Conservation (phyloP, 1,284 basidiomycete species). For the Termitomyces sp. region DNA sequence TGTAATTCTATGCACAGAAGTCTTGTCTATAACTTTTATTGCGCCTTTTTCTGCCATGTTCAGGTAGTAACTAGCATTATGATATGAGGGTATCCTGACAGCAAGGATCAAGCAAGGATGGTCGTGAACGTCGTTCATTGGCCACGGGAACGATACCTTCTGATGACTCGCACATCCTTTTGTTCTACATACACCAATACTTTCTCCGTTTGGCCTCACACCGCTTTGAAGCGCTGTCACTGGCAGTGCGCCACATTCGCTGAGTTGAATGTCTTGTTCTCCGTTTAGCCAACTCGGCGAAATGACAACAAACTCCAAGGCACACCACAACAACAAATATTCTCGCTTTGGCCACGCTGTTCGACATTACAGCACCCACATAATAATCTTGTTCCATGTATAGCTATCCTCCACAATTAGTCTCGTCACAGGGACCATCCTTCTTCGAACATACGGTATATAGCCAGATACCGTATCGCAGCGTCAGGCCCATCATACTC, state of each 20-base stretch:
- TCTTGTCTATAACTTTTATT: conserved; percentile 65
- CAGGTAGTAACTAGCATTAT: not conserved
- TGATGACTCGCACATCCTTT: not conserved
- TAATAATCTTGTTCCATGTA: conserved; percentile 1
- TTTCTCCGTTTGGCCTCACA: not conserved
- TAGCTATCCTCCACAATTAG: not conserved
- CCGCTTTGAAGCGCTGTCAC: not conserved
- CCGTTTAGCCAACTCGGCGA: not conserved
- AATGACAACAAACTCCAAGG: not conserved
- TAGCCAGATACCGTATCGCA: not conserved
- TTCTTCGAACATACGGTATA: not conserved
- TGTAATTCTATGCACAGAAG: conserved; percentile 81
- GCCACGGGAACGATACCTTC: not conserved
- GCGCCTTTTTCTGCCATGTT: conserved; percentile 9
- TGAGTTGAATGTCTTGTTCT: not conserved
- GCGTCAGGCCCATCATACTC: not conserved
- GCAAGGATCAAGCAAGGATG: too few relatives aligned
- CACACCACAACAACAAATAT: not conserved
- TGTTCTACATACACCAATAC: not conserved
- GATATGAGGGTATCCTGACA: not conserved
- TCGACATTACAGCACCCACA: not conserved
- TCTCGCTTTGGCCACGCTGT: not conserved
- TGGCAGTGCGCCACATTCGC: not conserved
- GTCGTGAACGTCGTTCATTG: too few relatives aligned
- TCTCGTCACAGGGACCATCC: not conserved